Base-by-base conservation (phyloP, 495 filamentous ascomycete genomes). In the Aspergillus hancockii region DNA sequence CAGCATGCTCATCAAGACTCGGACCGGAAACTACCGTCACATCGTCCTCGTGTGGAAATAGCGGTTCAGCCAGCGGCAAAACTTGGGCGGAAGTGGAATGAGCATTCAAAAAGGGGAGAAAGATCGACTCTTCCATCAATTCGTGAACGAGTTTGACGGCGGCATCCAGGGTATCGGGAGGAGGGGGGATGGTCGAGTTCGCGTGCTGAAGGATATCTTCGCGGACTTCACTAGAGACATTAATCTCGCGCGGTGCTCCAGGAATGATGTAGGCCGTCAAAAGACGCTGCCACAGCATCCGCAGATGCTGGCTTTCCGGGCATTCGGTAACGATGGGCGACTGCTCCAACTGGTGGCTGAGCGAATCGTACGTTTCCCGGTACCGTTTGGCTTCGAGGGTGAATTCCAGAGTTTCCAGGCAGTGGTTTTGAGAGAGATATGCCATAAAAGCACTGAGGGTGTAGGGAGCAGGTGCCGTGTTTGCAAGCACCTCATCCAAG, bases 341-440 rank as follows among this genome's bases (percentile, higher is more conserved):
- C 22, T 76, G 68, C 9, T 69, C 74, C 14, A 79, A 68, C 47
- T 78, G 73, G 51, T 63, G 66, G 59, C 82, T 61, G 60, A 89
- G 74, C 14, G 84, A 76, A 31, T 80, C 69, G 68, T 93, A 92
- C 55, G 89, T 85, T 55, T 90, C 83, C 49, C 83, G 81, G 74
- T 99, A 99, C n/a, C 92, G 87, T 52, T 89, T 87, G 50, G 94
- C 90, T 70, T 97, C 94, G 83, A 97, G 84, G 45, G 94, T 97
- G 76, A 99, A 99, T 67, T 99, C 95, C 47, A 99, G 76, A 8
- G 91, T 99, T 73, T 99, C 95, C 45, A 98, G 75, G 67, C 95
- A 99, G 73, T 98, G 95, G 63, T 98, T 98, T 65, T 97, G 93
- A 2, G 95, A 97, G 23, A 98, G 84, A 69, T 94, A 99, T 52